Evolutionary conservation across 208 protist genomes (phyloP).

Genomic region (Angomonas ambiguus): DNA sequence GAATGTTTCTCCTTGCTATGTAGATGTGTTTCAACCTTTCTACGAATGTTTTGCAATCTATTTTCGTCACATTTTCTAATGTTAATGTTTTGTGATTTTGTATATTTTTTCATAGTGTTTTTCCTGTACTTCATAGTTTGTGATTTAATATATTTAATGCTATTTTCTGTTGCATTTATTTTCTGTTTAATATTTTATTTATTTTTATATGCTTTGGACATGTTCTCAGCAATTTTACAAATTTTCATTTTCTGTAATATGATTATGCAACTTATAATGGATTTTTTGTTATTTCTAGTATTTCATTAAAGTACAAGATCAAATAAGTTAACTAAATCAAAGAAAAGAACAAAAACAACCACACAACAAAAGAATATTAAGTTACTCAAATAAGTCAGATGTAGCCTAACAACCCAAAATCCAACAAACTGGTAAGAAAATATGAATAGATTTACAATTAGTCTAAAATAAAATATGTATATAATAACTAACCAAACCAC

Average conservation of each 20-base stretch:
- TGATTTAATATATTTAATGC: conserved; percentile 67
- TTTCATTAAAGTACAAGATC: conserved; percentile 78
- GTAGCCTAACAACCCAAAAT: conserved; percentile 71
- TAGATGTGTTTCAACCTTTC: conserved; percentile 68
- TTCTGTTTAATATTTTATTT: conserved; percentile 87
- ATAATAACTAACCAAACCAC: conserved; percentile 76
- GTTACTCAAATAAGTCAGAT: conserved; percentile 36
- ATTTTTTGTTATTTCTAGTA: conserved; percentile 67
- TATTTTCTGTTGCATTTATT: conserved; percentile 52
- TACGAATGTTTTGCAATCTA: conserved; percentile 84
- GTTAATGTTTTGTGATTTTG: conserved; percentile 77
- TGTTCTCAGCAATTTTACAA: conserved; percentile 69
- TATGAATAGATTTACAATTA: conserved; percentile 85
- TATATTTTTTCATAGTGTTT: conserved; percentile 75
- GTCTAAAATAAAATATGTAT: conserved; percentile 89
- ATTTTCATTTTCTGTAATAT: conserved; percentile 85
- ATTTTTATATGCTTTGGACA: conserved; percentile 75
- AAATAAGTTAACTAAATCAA: conserved; percentile 90
- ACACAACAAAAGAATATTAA: conserved; percentile 52
- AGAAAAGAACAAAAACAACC: conserved; percentile 72
- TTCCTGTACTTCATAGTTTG: conserved; percentile 73
- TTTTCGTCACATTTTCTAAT: conserved; percentile 83
- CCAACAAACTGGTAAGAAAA: conserved; percentile 88
- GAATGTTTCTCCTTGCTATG: conserved; percentile 84
- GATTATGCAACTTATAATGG: conserved; percentile 72